Evolutionary conservation across 768 basidiomycete species (phyloP), one percentile per base, ranked within the genome.

Genomic region (Chlorophyllum brunneum): DNA sequence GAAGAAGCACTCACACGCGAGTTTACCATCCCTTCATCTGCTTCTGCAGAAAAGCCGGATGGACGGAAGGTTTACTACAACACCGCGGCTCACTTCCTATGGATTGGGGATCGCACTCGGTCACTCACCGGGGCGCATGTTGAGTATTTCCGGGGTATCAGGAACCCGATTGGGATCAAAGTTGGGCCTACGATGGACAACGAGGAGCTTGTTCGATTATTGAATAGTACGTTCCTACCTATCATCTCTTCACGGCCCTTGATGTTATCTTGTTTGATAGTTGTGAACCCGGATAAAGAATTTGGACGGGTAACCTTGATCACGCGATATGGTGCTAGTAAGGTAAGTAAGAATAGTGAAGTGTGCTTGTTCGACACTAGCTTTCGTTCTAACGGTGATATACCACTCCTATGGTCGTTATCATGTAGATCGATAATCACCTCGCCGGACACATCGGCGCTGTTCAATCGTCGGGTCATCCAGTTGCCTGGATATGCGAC

Each of bases 41-140:
- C 58, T 30, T 57, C 51, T 15, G 48, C 58, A 16, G 42, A 57
- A n/a, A 54, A 38, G 18, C 50, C 39, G 26, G 15, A 20, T 34
- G 40, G 7, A 24, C 16, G 7, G 3, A 73, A 67, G 38, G 82
- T 77, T 31, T 80, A 78, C 65, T 98, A 95, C 70, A 95, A 98
- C 64, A 88, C 90, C 13, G 91, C 92, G 2, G 90, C 92, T 6
- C 94, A 95, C 66, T 95, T 97, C 70, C 68, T 98, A 44, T 99
- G 95, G 95, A 91, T 99, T 48, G 95, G 95, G 0, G 97, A 99
- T 69, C 82, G 95, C 46, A 99, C 95, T 4, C 75, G 95, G 34
- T 92, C 95, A 67, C 73, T 98, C 0, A 80, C 83, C 40, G 93
- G 94, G 5, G 97, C 94, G 3, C 97, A 99, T 65, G 85, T 98